Evolutionary conservation across 2,329 filamentous ascomycete species (phyloP), one percentile per base, ranked within the genome.

Genomic region (Trichoderma lentiforme): DNA sequence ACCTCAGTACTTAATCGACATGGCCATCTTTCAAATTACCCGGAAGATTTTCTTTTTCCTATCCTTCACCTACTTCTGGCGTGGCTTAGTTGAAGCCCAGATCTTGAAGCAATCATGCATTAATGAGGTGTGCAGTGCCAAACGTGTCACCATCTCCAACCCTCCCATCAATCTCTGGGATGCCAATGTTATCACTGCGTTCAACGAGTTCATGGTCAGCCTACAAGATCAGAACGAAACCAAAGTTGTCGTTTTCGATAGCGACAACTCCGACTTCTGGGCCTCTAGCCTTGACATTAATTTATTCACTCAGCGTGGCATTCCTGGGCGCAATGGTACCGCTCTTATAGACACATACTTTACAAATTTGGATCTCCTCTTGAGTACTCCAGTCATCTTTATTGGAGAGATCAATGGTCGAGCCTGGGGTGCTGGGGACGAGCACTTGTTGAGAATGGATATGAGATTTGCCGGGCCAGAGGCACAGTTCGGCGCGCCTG

Each of bases 31-130:
- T 12, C 21, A 51, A 51, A 51, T n/a, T 6, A n/a, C 21, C 4
- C 18, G 21, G 18, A 21, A 28, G 14, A 62, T n/a, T 43, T 51
- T n/a, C 11, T 21, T 30, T 24, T 21, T 57, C 3, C 4, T 67
- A 0, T 43, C 24, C 14, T 4, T 56, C 28, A 39, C 32, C n/a
- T 28, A n/a, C 11, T 3, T 58, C 11, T 57, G 51, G 8, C 32
- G 21, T 14, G 21, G 15, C 4, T n/a, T 36, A 11, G 47, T 39
- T 7, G n/a, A 15, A 21, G 64, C 51, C 15, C 64, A 58, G n/a
- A 26, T 67, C 24, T 14, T 58, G 14, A 57, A 67, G 26, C 64
- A 67, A 39, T 67, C 51, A 43, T 67, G 64, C 64, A 67, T 67
- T 21, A 67, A 67, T 21, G 4, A 15, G 4, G 15, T 2, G 1